Conservation (phyloP, 768 basidiomycete genomes). For the Trametes punicea region DNA sequence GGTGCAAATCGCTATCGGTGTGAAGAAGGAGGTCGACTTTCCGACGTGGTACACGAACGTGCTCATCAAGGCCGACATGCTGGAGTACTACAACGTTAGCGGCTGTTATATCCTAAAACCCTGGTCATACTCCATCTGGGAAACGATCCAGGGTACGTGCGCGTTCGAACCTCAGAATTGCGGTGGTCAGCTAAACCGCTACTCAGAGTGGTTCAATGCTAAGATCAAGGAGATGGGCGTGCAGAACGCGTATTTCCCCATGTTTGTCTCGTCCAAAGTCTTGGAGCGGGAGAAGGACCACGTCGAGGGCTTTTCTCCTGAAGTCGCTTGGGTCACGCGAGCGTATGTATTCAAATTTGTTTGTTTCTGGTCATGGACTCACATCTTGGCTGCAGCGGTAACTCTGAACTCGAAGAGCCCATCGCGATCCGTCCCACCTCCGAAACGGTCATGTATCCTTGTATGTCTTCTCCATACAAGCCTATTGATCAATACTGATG, state of each 20-base stretch:
- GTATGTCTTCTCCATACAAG: constrained; percentile 40
- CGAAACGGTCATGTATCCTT: constrained; percentile 99
- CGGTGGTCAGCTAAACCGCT: no score
- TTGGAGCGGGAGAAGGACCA: constrained; percentile 98
- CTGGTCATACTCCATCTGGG: constrained; percentile 98
- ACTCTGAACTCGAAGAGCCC: constrained; percentile 92
- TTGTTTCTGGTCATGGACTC: neutral
- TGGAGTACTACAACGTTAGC: constrained; percentile 98
- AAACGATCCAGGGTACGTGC: constrained; percentile 81
- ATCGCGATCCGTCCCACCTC: constrained; percentile 98
- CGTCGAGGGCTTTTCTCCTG: constrained; percentile 98
- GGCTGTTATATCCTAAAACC: constrained; percentile 99
- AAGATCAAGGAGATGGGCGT: constrained; percentile 93
- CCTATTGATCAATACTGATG: neutral
- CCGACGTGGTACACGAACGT: constrained; percentile 92
- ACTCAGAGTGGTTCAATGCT: constrained; percentile 84
- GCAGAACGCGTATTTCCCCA: constrained; percentile 98
- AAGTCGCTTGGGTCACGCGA: constrained; percentile 99
- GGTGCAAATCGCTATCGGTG: constrained; percentile 89
- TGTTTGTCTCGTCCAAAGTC: constrained; percentile 92
- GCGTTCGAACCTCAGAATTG: no score
- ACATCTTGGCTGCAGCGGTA: constrained; percentile 52
- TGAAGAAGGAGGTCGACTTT: constrained; percentile 96
- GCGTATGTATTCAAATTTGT: constrained; percentile 56
- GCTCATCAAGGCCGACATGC: constrained; percentile 96